Base-by-base conservation (phyloP, 805 yeast genomes). In the Starmera caribaea region DNA sequence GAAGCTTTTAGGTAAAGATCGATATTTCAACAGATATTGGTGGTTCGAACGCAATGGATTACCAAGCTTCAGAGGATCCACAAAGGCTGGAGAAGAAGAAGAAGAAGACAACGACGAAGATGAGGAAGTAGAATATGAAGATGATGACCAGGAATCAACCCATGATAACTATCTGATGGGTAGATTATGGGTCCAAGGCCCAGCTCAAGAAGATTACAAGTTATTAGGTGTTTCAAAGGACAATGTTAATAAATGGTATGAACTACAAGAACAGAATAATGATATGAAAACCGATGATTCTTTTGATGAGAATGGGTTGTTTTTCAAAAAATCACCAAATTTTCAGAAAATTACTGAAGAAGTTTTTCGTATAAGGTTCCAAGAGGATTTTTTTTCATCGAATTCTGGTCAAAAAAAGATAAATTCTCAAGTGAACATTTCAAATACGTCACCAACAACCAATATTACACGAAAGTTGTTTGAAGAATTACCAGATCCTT, bases 11-110 rank as follows among this genome's bases (percentile, higher is more conserved):
- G 98, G 98, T 3, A 71, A 78, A 42, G 98, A 92, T 58, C 65
- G 95, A 38, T 73, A 75, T 42, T 88, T 68, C 57, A 92, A 92
- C 62, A 68, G 89, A 47, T 92, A 90, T 57, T 92, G 95, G 95
- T 92, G 96, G 96, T 78, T 88, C 54, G 97, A 90, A 53, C 69
- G 71, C 45, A 81, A 82, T 53, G 98, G 97, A 0, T 66, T 87
- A 36, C 86, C 88, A 4, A 66, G 68, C 8, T 51, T 69, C 31
- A 67, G 64, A 38, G 65, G 64, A 11, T 56, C 59, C 30, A 66
- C 60, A 32, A 49, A 61, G 15, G 41, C 46, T 12, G 46, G 47
- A 15, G 50, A 37, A 10, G 51, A 48, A 31, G 54, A 49, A 5
- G 61, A 50, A 1, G 63, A 50, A 2, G 58, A 58, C 0, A 48